Percentiles rank a stretch among this genome's conserved stretches.
These are phyloP conservation scores for Rhipidocladum racemiflorum DNA, from an alignment of 176 grass and related monocot genomes.

Conservation along the genomic window DNA sequence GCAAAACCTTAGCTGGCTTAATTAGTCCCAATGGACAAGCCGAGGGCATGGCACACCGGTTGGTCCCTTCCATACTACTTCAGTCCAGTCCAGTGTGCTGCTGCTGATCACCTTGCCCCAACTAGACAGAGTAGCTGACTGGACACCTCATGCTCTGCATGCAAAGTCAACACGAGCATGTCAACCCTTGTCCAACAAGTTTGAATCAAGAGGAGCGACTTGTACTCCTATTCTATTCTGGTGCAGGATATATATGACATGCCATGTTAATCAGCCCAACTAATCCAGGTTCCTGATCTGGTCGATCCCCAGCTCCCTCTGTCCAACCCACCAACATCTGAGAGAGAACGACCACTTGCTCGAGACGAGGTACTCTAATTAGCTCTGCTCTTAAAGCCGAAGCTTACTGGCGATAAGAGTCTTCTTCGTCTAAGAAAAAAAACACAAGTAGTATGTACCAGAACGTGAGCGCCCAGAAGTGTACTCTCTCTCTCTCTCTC, in stretches of 20 bases:
- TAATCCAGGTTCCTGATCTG: background rate
- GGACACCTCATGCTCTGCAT: background rate
- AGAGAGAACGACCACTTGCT: background rate
- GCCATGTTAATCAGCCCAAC: background rate
- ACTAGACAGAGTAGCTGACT: background rate
- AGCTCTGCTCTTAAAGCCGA: background rate
- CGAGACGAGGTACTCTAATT: background rate
- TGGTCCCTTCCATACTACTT: background rate
- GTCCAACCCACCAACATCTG: background rate
- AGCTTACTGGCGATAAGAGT: background rate
- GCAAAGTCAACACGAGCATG: background rate
- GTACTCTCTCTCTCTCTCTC: background rate
- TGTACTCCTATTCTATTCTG: background rate
- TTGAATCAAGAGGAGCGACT: background rate
- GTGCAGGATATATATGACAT: background rate
- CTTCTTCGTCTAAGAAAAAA: background rate
- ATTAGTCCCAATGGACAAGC: background rate
- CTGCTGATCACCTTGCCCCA: background rate
- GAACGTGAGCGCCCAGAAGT: no score
- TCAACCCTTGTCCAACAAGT: constrained; percentile 22
- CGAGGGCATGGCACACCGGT: background rate
- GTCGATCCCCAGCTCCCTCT: background rate
- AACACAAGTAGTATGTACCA: background rate
- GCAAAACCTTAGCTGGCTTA: no score
- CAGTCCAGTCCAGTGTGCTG: background rate